phyloP scores from a whole-genome alignment of 805 yeast genomes.

The Ogataea trehaloabstinens region DNA sequence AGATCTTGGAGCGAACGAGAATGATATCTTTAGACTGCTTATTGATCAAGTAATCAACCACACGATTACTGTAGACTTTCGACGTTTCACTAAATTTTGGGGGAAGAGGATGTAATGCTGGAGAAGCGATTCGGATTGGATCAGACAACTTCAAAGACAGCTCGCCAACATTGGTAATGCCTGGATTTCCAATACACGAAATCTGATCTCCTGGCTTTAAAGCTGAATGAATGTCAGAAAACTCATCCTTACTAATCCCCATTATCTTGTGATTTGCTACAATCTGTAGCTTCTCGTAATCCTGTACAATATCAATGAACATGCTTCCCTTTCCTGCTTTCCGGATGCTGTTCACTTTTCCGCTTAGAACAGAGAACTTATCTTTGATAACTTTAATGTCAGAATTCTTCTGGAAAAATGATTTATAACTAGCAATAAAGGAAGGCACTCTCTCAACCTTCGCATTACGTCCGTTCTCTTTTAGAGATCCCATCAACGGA shows the following conservation, averaged over 20 bases:
- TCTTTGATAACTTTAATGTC: conserved; percentile 22
- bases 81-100: conserved; percentile 54
- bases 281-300: conserved; percentile 55
- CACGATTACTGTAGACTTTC: conserved; percentile 63
- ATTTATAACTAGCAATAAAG: conserved; percentile 34
- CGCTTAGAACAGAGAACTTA: conserved; percentile 39
- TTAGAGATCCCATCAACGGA: conserved; percentile 20
- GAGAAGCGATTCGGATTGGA: conserved; percentile 57
- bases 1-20: conserved; percentile 52
- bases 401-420: conserved; percentile 22
- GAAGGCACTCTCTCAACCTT: conserved; percentile 36
- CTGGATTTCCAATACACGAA: conserved; percentile 65
- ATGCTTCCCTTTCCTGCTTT: conserved; percentile 66
- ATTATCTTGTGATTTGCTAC: conserved; percentile 54
- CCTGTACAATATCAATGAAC: conserved; percentile 69
- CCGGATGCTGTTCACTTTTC: conserved; percentile 58
- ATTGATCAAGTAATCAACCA: conserved; percentile 70
- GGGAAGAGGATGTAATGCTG: conserved; percentile 71
- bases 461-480: conserved; percentile 1
- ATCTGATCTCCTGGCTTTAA: conserved; percentile 74
- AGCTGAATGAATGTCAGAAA: conserved; percentile 36
- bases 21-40: conserved; percentile 45
- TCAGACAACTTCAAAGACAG: conserved; percentile 59
- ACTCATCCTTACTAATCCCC: conserved; percentile 41
- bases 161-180: conserved; percentile 75